Evolutionary conservation across 1,139 yeast species (phyloP), one percentile per base, ranked within the genome.

Genomic region (Diutina ranongensis): DNA sequence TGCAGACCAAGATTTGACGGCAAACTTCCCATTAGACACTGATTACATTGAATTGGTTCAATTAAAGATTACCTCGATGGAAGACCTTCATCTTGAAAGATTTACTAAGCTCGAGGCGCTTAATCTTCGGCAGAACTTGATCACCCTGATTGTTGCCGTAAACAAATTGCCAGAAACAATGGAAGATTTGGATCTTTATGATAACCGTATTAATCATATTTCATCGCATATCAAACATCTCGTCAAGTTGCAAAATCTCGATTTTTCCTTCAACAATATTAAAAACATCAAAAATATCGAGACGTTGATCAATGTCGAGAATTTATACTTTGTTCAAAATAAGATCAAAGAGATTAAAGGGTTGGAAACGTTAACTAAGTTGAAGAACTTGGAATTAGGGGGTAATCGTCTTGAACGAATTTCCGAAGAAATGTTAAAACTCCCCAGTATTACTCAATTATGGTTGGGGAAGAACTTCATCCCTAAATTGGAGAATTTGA

Each of bases 391-490:
- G 49, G 99, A 94, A 60, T 68, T 94, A 40, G 99, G 98, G 9
- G 98, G 97, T 28, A 94, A 94, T 63, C 74, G 79, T 51, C 77
- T 94, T 46, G 75, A 76, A 45, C 65, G 65, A 47, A 83, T 94
- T 47, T 71, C 69, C 35, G 80, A 80, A 50, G 74, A 73, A 45
- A 61, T 89, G 55, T 73, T 72, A 15, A 55, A 58, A 2, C 65
- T 86, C 48, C 63, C 62, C 1, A 75, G 72, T 46, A 65, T 94
- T 46, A 76, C 78, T 51, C 86, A 89, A 60, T 67, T 94, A 45
- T 94, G 98, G 98, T 68, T 94, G 41, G 98, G 98, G 38, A 88
- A 89, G 58, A 94, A 94, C 61, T 74, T 76, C 50, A 86, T 94
- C 46, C 59, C 74, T 1, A 74, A 66, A 57, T 65, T 94, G 42